Evolutionary conservation across 129 eudicot species (phyloP).

Genomic region (Gnaphalium uliginosum): DNA sequence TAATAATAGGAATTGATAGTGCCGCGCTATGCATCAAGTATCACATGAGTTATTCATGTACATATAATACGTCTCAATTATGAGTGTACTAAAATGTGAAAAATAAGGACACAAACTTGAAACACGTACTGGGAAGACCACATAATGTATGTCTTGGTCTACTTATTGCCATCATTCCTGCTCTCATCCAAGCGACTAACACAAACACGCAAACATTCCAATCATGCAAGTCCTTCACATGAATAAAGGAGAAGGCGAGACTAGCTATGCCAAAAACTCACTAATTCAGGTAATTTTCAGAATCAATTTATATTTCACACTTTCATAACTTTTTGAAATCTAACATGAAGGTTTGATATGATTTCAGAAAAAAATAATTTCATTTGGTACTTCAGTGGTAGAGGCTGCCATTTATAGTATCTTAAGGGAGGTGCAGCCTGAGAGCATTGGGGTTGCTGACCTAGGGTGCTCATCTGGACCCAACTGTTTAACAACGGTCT

Average conservation of each 20-base stretch:
- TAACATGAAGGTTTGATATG: background rate
- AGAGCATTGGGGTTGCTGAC: conserved; percentile 69
- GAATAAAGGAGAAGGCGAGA: conserved; percentile 65
- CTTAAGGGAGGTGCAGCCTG: conserved; percentile 35
- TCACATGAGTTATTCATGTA: too few relatives aligned
- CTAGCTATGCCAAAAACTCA: conserved; percentile 65
- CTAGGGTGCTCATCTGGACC: conserved; percentile 78
- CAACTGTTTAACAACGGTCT: conserved; percentile 41
- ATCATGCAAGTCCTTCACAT: conserved; percentile 56
- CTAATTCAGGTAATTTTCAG: conserved; percentile 40
- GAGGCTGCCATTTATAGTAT: conserved; percentile 35
- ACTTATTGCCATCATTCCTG: background rate
- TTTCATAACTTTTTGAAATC: background rate
- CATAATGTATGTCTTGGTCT: background rate
- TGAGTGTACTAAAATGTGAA: too few relatives aligned
- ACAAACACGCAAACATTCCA: background rate
- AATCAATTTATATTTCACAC: background rate
- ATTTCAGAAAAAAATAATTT: conserved; percentile 50
- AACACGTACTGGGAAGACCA: background rate
- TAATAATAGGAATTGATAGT: too few relatives aligned
- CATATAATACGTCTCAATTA: too few relatives aligned
- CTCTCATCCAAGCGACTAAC: background rate
- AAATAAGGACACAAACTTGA: background rate
- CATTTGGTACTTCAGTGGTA: conserved; percentile 33
- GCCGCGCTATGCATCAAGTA: too few relatives aligned